phyloP scores from a whole-genome alignment of 306 rosid species.

The Trifolium repens region DNA sequence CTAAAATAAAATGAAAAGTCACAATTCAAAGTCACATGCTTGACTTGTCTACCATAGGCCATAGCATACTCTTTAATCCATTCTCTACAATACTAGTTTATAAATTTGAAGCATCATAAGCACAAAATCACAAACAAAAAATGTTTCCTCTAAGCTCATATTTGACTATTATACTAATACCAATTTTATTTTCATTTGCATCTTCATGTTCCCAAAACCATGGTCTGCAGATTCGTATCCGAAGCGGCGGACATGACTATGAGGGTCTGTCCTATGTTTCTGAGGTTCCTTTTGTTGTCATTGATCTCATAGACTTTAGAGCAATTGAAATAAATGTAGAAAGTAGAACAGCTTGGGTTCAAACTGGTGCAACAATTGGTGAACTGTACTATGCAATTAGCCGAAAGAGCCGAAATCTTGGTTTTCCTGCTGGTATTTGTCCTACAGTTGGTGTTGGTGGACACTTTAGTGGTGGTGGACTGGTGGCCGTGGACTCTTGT shows the following conservation, averaged over 20 bases:
- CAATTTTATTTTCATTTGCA: slow-evolving; percentile 44
- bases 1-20: no score
- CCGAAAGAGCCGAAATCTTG: slow-evolving; percentile 35
- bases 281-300: slow-evolving; percentile 31
- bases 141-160: not conserved
- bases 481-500: slow-evolving; percentile 45
- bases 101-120: not conserved
- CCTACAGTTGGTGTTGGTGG: slow-evolving; percentile 48
- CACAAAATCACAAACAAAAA: not conserved
- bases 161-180: not conserved
- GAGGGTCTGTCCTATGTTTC: slow-evolving; percentile 49
- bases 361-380: slow-evolving; percentile 47
- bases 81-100: not conserved
- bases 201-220: slow-evolving; percentile 38
- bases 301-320: slow-evolving; percentile 23
- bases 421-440: slow-evolving; percentile 42
- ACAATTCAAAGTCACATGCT: no score
- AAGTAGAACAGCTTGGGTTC: slow-evolving; percentile 46
- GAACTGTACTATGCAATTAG: slow-evolving; percentile 44
- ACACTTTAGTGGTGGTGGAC: slow-evolving; percentile 46
- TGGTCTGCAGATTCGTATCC: slow-evolving; percentile 20
- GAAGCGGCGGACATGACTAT: slow-evolving; percentile 50
- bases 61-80: no score
- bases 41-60: no score
- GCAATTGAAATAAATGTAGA: not conserved